These are phyloP conservation scores for Thuidium tamariscinum DNA, from an alignment of 225 moss, liverwort and hornwort species.

Conservation along the genomic window DNA sequence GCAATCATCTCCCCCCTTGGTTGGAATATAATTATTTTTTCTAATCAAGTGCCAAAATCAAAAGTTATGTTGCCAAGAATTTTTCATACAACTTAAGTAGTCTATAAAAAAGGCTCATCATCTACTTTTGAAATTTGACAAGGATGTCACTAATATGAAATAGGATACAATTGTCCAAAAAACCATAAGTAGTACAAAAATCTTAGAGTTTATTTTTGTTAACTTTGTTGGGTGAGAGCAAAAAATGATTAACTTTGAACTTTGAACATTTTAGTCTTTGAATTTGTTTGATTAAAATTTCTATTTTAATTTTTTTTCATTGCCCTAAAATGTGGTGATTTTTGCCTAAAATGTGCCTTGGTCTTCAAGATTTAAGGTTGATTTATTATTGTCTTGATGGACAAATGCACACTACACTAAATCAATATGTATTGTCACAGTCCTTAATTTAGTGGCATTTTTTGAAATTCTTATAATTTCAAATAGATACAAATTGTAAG, in stretches of 20 bases:
- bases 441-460: too few relatives aligned
- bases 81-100: not conserved
- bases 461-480: too few relatives aligned
- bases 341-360: not conserved
- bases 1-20: rapidly evolving
- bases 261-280: not conserved
- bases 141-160: too few relatives aligned
- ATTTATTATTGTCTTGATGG: too few relatives aligned
- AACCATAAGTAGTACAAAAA: not conserved
- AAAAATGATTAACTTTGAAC: not conserved
- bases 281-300: not conserved
- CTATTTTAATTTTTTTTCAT: too few relatives aligned
- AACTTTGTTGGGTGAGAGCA: rapidly evolving
- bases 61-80: not conserved
- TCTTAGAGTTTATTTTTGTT: not conserved
- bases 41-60: rapidly evolving
- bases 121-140: not conserved
- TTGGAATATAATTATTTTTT: not conserved
- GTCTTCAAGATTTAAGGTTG: not conserved
- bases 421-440: too few relatives aligned
- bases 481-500: too few relatives aligned
- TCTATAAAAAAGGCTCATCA: rapidly evolving
- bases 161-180: not conserved
- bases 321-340: not conserved
- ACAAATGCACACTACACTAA: too few relatives aligned